These are phyloP conservation scores for Chlorella vulgaris DNA, from an alignment of 139 green algal species.

Conservation along the genomic window DNA sequence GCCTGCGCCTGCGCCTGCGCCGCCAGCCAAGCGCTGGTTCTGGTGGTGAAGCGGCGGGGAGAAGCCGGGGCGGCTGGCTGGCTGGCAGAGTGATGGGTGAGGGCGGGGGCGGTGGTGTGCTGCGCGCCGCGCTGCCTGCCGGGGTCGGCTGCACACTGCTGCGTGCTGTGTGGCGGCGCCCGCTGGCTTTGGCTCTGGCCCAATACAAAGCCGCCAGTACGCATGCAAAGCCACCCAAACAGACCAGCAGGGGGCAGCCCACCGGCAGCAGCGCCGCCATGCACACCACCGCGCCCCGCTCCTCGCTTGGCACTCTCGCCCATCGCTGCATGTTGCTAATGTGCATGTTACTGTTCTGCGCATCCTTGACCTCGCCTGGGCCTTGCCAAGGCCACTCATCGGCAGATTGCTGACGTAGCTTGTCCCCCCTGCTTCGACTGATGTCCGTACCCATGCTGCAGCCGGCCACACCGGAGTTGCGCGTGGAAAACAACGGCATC, in stretches of 20 bases:
- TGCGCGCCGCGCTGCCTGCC: not conserved
- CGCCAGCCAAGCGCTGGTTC: not conserved
- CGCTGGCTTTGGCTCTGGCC: not conserved
- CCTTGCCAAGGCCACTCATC: no score
- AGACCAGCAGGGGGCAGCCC: no score
- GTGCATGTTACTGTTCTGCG: no score
- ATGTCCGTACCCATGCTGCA: not conserved
- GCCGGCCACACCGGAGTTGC: not conserved
- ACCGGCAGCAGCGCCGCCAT: no score
- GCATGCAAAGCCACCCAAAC: no score
- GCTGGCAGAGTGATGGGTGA: not conserved
- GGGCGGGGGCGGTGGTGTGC: not conserved
- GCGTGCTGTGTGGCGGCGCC: not conserved
- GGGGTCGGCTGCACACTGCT: not conserved
- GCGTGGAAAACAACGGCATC: constrained; percentile 32
- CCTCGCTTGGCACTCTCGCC: no score
- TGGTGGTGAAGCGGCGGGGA: constrained; percentile 6
- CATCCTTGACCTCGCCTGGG: no score
- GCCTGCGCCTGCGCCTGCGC: not conserved
- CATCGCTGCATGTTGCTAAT: no score
- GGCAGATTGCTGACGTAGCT: no score
- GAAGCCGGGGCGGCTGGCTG: no score
- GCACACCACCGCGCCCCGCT: no score
- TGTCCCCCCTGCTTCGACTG: not conserved
- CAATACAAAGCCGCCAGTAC: not conserved